Evolutionary conservation across 1,284 basidiomycete genomes (phyloP), one percentile per base, ranked within the genome.

Genomic region (Sparassis latifolia): DNA sequence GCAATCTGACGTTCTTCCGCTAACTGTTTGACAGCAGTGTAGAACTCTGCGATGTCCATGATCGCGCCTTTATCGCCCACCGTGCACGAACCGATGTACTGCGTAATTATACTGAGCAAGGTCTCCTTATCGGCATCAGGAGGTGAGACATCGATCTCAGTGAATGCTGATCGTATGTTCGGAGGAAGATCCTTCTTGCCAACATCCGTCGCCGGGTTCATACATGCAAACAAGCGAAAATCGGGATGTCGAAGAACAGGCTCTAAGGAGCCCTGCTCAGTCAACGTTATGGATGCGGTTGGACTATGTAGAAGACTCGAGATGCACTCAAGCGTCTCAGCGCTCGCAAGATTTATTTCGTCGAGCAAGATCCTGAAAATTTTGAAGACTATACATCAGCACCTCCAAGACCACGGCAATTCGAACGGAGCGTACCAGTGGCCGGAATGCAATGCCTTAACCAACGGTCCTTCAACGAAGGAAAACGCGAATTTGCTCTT

Each of bases 141-240:
- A 10, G 96, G 82, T 10, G 89, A 84, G 3, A 98, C 95, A 63
- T 96, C 95, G 47, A 99, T 82, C 68, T 99, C 97, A 2, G 94
- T 98, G 72, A 99, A 99, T 33, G 91, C 84, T 5, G 88, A 84
- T 35, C 96, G 86, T 44, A 99, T 87, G 58, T 89, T 89, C 0
- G 89, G 84, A 7, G 93, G 92, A 1, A 99, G 82, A 61, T 98
- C 96, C 62, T 94, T 96, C 76, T 99, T 99, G 49, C 97, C 97
- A 27, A 98, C 92, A 58, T 99, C 97, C 2, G 96, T 99, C 0
- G 97, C 97, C 2, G 97, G 97, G 64, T 99, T 99, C 97, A 99
- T 99, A 66, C 97, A 99, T 2, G 94, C 95, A 62, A 99, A 99
- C 5, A 99, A 74, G 30, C 96, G 88, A 71, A 99, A 99, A 60